A percentile compares a stretch with the other conserved stretches of the same genome.
phyloP scores from a whole-genome alignment of 2,329 filamentous ascomycete genomes.

The Cytospora piceae region DNA sequence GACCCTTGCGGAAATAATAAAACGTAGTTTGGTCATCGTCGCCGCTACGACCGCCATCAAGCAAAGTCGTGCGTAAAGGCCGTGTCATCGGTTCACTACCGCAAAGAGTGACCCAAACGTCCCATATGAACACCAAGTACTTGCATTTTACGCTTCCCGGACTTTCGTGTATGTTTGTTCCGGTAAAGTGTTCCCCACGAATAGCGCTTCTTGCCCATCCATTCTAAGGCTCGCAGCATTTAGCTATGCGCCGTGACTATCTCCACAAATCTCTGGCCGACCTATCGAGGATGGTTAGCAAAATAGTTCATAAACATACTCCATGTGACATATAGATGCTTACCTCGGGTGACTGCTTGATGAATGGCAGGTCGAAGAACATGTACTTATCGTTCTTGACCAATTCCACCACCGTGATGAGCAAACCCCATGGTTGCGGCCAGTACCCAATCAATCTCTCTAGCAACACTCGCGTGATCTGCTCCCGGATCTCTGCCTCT shows the following conservation, averaged over 20 bases:
- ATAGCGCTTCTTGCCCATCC: not conserved
- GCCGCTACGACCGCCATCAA: not conserved
- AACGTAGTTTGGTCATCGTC: not conserved
- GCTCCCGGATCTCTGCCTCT: conserved; percentile 82
- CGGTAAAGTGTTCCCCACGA: not conserved
- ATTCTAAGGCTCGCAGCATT: not conserved
- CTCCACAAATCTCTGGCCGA: conserved; percentile 21
- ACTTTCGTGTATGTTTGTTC: not conserved
- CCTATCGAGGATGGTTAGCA: not conserved
- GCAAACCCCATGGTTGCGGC: conserved; percentile 93
- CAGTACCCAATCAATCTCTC: conserved; percentile 88
- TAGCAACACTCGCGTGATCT: conserved; percentile 85
- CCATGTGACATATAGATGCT: conserved; percentile 31
- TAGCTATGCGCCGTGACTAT: conserved; percentile 21
- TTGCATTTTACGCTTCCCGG: not conserved
- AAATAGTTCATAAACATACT: not conserved
- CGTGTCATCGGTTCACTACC: not conserved
- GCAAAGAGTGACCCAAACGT: not conserved
- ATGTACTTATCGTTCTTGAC: conserved; percentile 88
- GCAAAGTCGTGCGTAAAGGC: not conserved
- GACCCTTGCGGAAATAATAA: not conserved
- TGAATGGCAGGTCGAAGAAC: conserved; percentile 91
- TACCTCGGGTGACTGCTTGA: conserved; percentile 89
- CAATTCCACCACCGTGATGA: conserved; percentile 85
- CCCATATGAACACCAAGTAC: not conserved